Conservation (phyloP, 129 eudicot species). For the Arctium minus region DNA sequence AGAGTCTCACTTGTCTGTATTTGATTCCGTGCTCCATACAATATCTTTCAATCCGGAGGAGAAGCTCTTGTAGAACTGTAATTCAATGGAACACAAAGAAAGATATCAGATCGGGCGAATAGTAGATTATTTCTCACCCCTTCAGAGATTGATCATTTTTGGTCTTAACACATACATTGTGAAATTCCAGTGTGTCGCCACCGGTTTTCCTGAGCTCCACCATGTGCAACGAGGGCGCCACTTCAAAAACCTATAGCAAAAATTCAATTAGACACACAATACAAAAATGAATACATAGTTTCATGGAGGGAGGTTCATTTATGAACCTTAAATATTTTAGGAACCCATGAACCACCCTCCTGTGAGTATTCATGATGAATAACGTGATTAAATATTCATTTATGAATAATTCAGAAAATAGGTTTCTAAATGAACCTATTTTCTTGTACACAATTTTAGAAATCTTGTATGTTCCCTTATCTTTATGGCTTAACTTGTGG, state of each 20-base stretch:
- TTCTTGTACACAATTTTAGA: not conserved
- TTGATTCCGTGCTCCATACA: conserved; percentile 66
- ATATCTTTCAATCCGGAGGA: conserved; percentile 79
- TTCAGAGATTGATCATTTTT: not conserved
- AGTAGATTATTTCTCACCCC: not conserved
- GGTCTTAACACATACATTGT: conserved; percentile 46
- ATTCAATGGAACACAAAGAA: conserved; percentile 5
- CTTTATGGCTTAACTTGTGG: not conserved
- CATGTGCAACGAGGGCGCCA: conserved; percentile 89
- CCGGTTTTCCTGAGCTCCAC: conserved; percentile 89
- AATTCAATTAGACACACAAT: not conserved
- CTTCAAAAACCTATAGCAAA: conserved; percentile 70
- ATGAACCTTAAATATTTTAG: not conserved
- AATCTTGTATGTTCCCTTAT: not conserved
- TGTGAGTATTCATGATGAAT: not conserved
- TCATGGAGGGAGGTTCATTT: not conserved
- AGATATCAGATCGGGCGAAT: not conserved
- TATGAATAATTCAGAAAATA: not conserved
- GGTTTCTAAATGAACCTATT: not conserved
- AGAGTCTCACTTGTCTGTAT: conserved; percentile 36
- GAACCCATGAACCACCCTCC: not conserved
- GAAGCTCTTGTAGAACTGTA: conserved; percentile 78
- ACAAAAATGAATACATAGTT: not conserved
- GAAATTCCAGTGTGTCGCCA: conserved; percentile 92
- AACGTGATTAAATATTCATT: not conserved